Base-by-base conservation (phyloP, 116 monocot species). In the Thalassia testudinum region DNA sequence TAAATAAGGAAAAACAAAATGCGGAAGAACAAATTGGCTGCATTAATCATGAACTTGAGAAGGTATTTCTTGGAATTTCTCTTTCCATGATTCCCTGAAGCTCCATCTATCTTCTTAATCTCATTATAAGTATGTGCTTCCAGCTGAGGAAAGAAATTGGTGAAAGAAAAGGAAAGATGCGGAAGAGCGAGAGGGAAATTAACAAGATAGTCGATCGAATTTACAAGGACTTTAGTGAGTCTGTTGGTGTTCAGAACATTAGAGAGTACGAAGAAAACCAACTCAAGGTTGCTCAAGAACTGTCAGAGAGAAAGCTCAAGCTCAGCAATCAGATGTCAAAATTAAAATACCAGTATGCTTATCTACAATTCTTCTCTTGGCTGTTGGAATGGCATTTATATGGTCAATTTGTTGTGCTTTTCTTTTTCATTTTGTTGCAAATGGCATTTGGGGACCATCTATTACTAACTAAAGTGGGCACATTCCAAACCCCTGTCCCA, bases 231-330 rank as follows among this genome's bases (percentile, higher is more conserved):
- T 97, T 97, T 56, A 97, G 95, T 50, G 53, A 60, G 51, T 81
- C 89, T 43, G 85, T 97, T 59, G 95, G 95, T 47, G 89, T 97
- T 38, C 79, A 70, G 30, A 97, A 88, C 47, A 97, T 97, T 57
- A 81, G 95, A 65, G 95, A 97, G 37, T 97, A 97, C 72, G 95
- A 97, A 77, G 95, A 97, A 64, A 77, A 68, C 37, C 85, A 88
- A 12, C 76, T 97, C 24, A 83, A 80, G 57, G 72, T 44, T 68
- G 83, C 92, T 59, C 87, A 92, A 61, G 79, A 85, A 54, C 43
- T 85, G 53, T 71, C 82, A 21, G 95, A 97, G 50, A 69, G 75
- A 65, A 97, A 73, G 63, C 85, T 81, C 50, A 76, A 61, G 26
- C 64, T 88, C n/a, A 71, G 58, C 52, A 88, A 85, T 56, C 88